Conservation (phyloP, 768 basidiomycete species). For the Cystobasidium tubakii region DNA sequence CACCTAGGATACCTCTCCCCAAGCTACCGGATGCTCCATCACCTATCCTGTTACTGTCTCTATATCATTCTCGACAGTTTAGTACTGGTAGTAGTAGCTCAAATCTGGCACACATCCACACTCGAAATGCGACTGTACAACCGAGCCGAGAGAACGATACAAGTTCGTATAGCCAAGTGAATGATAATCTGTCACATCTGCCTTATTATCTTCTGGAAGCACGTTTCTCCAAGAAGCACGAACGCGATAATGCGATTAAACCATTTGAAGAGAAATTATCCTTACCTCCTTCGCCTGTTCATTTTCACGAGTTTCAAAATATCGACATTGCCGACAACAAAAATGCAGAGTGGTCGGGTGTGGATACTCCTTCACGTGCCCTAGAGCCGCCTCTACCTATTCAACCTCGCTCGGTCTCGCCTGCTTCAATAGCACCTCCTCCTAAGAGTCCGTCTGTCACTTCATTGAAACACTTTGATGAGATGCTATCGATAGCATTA, state of each 20-base stretch:
- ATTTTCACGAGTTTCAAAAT: background rate
- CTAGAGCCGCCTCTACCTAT: background rate
- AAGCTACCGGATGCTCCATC: background rate
- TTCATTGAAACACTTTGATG: background rate
- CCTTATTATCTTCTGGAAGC: background rate
- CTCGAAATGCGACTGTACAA: background rate
- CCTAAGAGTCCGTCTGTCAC: background rate
- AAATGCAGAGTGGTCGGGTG: background rate
- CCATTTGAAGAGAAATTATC: background rate
- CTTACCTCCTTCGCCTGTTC: background rate
- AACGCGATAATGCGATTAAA: background rate
- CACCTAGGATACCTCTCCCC: slow-evolving; percentile 2
- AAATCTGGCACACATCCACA: background rate
- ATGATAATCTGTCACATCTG: background rate
- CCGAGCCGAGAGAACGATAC: background rate
- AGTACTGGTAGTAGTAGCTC: background rate
- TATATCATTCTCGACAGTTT: background rate
- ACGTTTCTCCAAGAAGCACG: background rate
- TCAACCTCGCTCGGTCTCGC: background rate
- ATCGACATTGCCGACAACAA: background rate
- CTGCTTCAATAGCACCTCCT: background rate
- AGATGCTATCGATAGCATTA: background rate
- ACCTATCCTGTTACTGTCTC: background rate
- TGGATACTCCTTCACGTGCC: background rate
- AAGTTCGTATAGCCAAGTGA: background rate